These are phyloP conservation scores for Solanum etuberosum DNA, from an alignment of 257 asterid species.

Conservation along the genomic window DNA sequence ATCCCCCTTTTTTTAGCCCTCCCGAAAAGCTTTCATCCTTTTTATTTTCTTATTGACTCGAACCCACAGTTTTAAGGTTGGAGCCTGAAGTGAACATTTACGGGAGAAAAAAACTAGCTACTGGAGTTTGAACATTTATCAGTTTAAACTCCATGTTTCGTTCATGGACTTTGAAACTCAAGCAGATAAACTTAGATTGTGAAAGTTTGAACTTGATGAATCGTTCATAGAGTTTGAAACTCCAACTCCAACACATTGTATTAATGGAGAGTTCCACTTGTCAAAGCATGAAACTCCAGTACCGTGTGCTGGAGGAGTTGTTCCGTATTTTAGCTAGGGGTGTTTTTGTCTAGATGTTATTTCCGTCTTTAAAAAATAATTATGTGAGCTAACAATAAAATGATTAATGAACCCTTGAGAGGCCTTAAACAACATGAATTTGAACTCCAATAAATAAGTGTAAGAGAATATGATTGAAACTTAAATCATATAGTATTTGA, in stretches of 20 bases:
- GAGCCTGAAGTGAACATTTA: background rate
- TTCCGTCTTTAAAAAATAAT: background rate
- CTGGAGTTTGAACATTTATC: background rate
- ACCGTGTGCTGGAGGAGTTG: background rate
- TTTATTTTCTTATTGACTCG: background rate
- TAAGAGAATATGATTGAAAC: background rate
- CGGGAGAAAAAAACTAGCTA: background rate
- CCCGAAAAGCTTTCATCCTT: too few species aligned
- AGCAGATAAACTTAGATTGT: background rate
- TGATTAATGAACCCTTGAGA: background rate
- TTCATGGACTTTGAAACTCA: background rate
- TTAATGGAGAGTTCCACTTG: background rate
- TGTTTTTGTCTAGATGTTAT: background rate
- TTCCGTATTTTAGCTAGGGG: background rate
- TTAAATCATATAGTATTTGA: background rate
- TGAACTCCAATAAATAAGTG: background rate
- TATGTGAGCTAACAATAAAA: background rate
- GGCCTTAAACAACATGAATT: background rate
- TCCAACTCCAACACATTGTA: background rate
- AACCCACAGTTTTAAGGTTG: background rate
- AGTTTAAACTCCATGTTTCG: background rate
- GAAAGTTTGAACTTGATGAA: background rate
- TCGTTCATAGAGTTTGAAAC: background rate
- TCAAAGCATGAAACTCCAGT: background rate
- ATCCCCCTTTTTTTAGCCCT: too few species aligned